Conservation (phyloP, 2,329 filamentous ascomycete species). For the Botrytis paeoniae region DNA sequence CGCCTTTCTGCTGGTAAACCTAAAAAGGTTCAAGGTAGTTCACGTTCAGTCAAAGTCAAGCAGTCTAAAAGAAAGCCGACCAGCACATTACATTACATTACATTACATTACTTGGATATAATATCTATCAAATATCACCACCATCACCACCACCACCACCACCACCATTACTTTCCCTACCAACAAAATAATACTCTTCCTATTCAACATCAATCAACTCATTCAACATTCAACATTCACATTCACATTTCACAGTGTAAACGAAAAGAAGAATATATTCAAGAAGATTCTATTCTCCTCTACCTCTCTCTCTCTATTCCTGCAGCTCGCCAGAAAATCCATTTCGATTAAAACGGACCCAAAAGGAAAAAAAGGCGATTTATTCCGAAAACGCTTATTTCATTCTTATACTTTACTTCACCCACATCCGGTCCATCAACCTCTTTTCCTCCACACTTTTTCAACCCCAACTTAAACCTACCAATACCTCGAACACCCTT, state of each 20-base stretch:
- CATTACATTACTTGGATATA: not conserved
- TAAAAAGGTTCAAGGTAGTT: not conserved
- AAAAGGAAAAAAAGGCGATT: constrained; percentile 1
- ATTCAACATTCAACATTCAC: too few relatives aligned
- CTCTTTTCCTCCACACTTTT: not conserved
- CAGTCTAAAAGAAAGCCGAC: constrained; percentile 1
- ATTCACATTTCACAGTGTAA: not conserved
- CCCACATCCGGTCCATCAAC: constrained; percentile 12
- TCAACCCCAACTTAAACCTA: not conserved
- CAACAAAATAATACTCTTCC: too few relatives aligned
- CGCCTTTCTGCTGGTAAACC: constrained; percentile 7
- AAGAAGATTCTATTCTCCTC: not conserved
- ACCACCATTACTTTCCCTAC: not conserved
- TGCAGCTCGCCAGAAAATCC: constrained; percentile 5
- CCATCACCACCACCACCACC: not conserved
- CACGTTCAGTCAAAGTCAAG: not conserved
- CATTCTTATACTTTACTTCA: not conserved
- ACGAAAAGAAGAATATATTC: not conserved
- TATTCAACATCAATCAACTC: not conserved
- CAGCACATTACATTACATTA: constrained; percentile 7
- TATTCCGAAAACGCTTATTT: constrained; percentile 11
- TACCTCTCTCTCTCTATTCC: not conserved
- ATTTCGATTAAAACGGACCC: constrained; percentile 13
- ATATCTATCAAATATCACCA: not conserved
- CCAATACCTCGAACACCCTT: not conserved